These are phyloP conservation scores for Saccharomyces hybrid DNA, from an alignment of 1,139 yeast genomes.

Conservation along the genomic window DNA sequence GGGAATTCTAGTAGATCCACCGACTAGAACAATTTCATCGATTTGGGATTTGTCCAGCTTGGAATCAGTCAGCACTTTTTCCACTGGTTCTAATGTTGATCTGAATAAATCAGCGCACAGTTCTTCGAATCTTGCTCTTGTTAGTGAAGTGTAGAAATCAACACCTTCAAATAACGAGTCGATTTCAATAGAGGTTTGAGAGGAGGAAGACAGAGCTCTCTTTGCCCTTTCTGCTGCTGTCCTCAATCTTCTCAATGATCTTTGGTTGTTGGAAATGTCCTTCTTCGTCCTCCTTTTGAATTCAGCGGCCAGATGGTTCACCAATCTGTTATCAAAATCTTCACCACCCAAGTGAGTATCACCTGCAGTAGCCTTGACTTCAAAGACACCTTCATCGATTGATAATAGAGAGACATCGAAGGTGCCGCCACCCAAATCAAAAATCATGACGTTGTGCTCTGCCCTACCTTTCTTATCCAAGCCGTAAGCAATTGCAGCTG, in stretches of 20 bases:
- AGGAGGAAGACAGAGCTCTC: slow-evolving; percentile 74
- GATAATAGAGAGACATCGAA: slow-evolving; percentile 89
- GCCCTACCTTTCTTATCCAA: slow-evolving; percentile 74
- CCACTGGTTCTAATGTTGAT: slow-evolving; percentile 75
- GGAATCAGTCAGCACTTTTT: slow-evolving; percentile 72
- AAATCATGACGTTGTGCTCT: slow-evolving; percentile 82
- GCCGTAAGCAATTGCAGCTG: slow-evolving; percentile 97
- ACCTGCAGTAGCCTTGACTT: slow-evolving; percentile 96
- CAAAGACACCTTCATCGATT: slow-evolving; percentile 91
- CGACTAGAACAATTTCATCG: slow-evolving; percentile 76
- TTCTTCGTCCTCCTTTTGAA: slow-evolving; percentile 74
- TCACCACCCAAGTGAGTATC: slow-evolving; percentile 98
- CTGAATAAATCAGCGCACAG: slow-evolving; percentile 73
- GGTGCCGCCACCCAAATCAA: slow-evolving; percentile 97
- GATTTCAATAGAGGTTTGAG: slow-evolving; percentile 75
- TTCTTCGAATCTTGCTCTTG: slow-evolving; percentile 87
- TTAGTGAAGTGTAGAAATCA: slow-evolving; percentile 68
- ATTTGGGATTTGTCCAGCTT: slow-evolving; percentile 67
- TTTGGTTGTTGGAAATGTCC: slow-evolving; percentile 62
- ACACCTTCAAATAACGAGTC: slow-evolving; percentile 74
- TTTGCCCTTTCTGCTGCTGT: slow-evolving; percentile 86
- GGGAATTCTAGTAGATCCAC: slow-evolving; percentile 90
- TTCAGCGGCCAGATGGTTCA: slow-evolving; percentile 64
- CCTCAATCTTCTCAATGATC: slow-evolving; percentile 77
- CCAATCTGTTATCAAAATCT: slow-evolving; percentile 72